Base-by-base conservation (phyloP, 2,329 filamentous ascomycete genomes). In the Tothia fuscella region DNA sequence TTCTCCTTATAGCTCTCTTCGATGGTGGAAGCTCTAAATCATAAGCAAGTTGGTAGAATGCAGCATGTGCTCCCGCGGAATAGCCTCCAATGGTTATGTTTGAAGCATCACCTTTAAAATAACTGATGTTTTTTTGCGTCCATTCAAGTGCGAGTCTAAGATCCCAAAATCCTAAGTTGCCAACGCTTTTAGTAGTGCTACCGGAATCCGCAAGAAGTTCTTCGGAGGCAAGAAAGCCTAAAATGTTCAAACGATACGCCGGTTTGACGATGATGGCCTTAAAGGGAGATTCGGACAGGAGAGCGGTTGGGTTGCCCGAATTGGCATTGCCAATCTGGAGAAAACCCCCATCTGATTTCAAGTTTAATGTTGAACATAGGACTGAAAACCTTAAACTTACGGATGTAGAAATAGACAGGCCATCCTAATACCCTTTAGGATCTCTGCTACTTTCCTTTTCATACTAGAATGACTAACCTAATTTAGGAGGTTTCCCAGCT, bases 361-460 rank as follows among this genome's bases (percentile, higher is more conserved):
- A n/a, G 21, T 40, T 25, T 24, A 31, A 30, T 10, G 9, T 3
- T 38, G n/a, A 16, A 34, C 3, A n/a, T 19, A 28, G 12, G 29
- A 43, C 17, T 25, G 28, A 24, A 34, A 32, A 45, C 31, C 38
- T 24, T 29, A 32, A 25, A 34, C 64, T 47, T 62, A 66, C 71
- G 72, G 35, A 76, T 71, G 53, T 66, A 76, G 49, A 76, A 67
- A 38, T 72, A 61, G 0, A 76, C 71, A 4, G 73, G 73, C 71
- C 72, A 76, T 13, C 72, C 68, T 59, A 41, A 7, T 10, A 21
- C n/a, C 34, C 20, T 24, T 42, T 13, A 34, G 32, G 13, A 14
- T 13, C 6, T 32, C 3, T 25, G 25, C 9, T 16, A 17, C 7
- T 24, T 6, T 7, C 16, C 9, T 14, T 21, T 14, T 10, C 12